Percentiles rank a stretch among this genome's conserved stretches.
phyloP scores from a whole-genome alignment of 2,329 filamentous ascomycete species.

The Dothideomycetes sp. region DNA sequence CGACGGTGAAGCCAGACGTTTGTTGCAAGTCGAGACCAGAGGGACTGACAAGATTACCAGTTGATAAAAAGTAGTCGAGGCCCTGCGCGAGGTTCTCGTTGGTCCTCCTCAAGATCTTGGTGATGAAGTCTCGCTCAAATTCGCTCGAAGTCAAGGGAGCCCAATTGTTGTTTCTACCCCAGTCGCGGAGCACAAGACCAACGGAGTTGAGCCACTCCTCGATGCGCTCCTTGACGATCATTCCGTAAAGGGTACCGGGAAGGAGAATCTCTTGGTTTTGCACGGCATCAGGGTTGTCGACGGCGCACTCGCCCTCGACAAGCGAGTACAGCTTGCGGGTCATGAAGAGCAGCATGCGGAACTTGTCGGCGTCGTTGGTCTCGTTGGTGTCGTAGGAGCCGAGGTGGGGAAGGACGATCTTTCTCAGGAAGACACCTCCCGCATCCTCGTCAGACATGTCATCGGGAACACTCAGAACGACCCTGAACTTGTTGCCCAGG shows the following conservation, averaged over 20 bases:
- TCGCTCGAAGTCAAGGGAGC: constrained; percentile 60
- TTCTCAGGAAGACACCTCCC: constrained; percentile 81
- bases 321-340: constrained; percentile 88
- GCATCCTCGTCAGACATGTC: constrained; percentile 81
- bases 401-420: constrained; percentile 83
- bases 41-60: constrained; percentile 82
- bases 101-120: constrained; percentile 65
- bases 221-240: constrained; percentile 88
- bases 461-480: constrained; percentile 73
- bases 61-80: constrained; percentile 92
- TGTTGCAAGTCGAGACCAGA: constrained; percentile 93
- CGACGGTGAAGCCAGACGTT: constrained; percentile 86
- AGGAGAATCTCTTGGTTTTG: constrained; percentile 93
- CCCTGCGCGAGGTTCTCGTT: constrained; percentile 82
- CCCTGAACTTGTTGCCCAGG: constrained; percentile 81
- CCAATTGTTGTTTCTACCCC: constrained; percentile 39
- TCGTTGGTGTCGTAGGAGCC: constrained; percentile 77
- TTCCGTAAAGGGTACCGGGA: constrained; percentile 85
- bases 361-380: constrained; percentile 81
- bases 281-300: constrained; percentile 93
- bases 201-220: constrained; percentile 78
- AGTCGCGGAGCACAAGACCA: constrained; percentile 32
- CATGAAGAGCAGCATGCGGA: constrained; percentile 90
- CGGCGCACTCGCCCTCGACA: constrained; percentile 81
- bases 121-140: constrained; percentile 70